Base-by-base conservation (phyloP, 2,329 filamentous ascomycete species). In the Fusarium circinatum region DNA sequence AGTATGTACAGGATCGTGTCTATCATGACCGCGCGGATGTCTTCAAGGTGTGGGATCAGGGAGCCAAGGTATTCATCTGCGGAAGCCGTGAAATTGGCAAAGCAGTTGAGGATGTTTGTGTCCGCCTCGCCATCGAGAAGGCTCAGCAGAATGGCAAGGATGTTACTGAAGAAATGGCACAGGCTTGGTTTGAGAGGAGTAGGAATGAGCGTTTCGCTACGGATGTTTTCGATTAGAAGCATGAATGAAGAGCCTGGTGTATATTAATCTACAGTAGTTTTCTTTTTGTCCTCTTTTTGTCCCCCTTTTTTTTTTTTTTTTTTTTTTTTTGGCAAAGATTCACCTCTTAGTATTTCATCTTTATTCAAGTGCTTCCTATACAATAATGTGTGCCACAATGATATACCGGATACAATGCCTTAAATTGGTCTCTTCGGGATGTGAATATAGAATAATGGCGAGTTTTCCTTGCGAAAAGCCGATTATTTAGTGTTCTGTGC, bases 41-140 rank as follows among this genome's bases (percentile, higher is more conserved):
- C 6, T 68, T 77, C 20, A 71, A 79, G 28, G 76, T 86, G 26
- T 87, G 85, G 84, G 66, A 80, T 10, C 70, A 78, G 14, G 86
- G 84, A 8, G 86, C 90, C 1, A 87, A 88, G 76, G 81, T 92
- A 1, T 94, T 89, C 75, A 87, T 93, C 5, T 94, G 92, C 78
- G 92, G 92, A 8, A 89, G 88, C 48, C 82, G 84, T 9, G 82
- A 82, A 20, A 82, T 90, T 3, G 87, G 86, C 24, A 84, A 85
- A 58, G 87, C 82, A 0, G 82, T 90, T 22, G 83, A 84, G 66
- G 82, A 83, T 11, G 82, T 82, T 12, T 81, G 78, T 51, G 63
- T 85, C 22, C 77, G 75, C 56, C 80, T 85, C 30, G 80, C 83
- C 11, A 75, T 81, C 60, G 73, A 74, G 68, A 80, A 79, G 66